phyloP scores from a whole-genome alignment of 306 rosid genomes.

The Cyamopsis tetragonoloba region DNA sequence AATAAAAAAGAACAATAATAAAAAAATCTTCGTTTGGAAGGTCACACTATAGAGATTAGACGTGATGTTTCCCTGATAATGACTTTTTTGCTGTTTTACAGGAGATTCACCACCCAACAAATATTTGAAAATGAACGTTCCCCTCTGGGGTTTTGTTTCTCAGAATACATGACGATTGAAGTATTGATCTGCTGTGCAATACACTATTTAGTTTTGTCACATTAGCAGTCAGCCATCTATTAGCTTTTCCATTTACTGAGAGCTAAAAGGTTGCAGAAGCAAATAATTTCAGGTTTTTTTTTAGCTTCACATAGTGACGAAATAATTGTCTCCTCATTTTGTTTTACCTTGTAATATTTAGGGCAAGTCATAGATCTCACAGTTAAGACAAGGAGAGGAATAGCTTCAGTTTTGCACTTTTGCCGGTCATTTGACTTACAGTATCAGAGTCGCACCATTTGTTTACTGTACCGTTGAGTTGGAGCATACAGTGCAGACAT shows the following conservation, averaged over 20 bases:
- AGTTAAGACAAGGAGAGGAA: conserved; percentile 15
- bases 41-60: too few species aligned
- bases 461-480: not conserved
- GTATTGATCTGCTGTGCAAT: conserved; percentile 6
- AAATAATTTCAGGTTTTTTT: conserved; percentile 4
- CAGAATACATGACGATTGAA: not conserved
- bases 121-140: conserved; percentile 30
- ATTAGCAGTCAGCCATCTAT: conserved; percentile 21
- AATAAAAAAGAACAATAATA: too few species aligned
- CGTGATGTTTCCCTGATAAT: not conserved
- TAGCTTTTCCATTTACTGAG: conserved; percentile 13
- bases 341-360: not conserved
- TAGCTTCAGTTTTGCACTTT: conserved; percentile 4
- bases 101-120: conserved; percentile 50
- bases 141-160: not conserved
- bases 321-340: not conserved
- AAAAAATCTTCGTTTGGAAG: too few species aligned
- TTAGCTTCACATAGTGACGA: conserved; percentile 8
- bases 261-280: conserved; percentile 26
- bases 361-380: conserved; percentile 21
- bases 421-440: not conserved
- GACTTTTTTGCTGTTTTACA: conserved; percentile 26
- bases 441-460: not conserved
- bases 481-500: not conserved
- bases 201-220: conserved; percentile 2